phyloP scores from a whole-genome alignment of 768 basidiomycete genomes.

The Rhizopogon vinicolor region DNA sequence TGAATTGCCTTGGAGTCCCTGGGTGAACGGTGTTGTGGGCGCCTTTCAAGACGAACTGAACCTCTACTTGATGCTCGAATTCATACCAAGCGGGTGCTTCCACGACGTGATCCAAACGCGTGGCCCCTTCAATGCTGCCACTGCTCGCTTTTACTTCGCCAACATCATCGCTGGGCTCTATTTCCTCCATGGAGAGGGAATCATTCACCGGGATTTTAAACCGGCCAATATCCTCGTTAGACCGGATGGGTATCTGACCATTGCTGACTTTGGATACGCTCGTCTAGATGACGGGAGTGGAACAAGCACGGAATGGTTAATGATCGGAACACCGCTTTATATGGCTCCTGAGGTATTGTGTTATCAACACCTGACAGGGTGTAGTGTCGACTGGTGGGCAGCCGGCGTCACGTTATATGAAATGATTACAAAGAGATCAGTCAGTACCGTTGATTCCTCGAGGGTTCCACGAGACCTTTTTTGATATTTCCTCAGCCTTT shows the following conservation, averaged over 20 bases:
- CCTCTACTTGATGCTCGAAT: slow-evolving; percentile 49
- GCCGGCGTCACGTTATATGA: slow-evolving; percentile 48
- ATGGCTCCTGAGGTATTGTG: slow-evolving; percentile 44
- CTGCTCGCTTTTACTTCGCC: slow-evolving; percentile 47
- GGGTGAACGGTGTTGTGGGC: slow-evolving; percentile 42
- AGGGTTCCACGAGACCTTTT: neutral
- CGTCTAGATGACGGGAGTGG: slow-evolving; percentile 15
- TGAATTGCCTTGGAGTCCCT: slow-evolving; percentile 49
- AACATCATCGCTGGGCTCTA: slow-evolving; percentile 48
- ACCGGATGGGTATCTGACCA: slow-evolving; percentile 47
- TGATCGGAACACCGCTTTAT: slow-evolving; percentile 43
- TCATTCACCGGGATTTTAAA: slow-evolving; percentile 54
- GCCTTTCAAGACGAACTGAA: slow-evolving; percentile 42
- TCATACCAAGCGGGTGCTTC: slow-evolving; percentile 41
- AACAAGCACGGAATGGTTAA: slow-evolving; percentile 22
- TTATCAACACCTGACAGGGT: slow-evolving; percentile 17
- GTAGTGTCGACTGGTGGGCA: slow-evolving; percentile 52
- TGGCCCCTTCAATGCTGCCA: slow-evolving; percentile 26
- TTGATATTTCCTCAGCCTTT: neutral
- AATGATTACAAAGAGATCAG: slow-evolving; percentile 38
- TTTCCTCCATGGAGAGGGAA: slow-evolving; percentile 38
- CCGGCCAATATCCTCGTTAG: slow-evolving; percentile 55
- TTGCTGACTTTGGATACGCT: slow-evolving; percentile 50
- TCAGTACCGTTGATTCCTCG: slow-evolving; percentile 13
- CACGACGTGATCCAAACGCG: slow-evolving; percentile 29